phyloP scores from a whole-genome alignment of 148 eudicot species.

The Persicaria maculosa region DNA sequence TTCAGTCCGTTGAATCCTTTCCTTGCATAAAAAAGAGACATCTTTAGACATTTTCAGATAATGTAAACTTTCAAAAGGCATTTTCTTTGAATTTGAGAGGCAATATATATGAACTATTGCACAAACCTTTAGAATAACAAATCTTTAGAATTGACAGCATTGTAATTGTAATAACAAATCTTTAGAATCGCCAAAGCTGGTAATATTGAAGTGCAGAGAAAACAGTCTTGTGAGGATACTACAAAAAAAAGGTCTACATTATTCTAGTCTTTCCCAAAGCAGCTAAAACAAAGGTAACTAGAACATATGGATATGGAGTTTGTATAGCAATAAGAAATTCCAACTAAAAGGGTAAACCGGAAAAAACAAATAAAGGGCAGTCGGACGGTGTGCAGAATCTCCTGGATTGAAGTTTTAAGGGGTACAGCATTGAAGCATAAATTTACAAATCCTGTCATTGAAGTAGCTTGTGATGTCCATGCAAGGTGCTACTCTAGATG shows the following conservation, averaged over 20 bases:
- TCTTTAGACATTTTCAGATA: too few species aligned
- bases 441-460: slow-evolving; percentile 11
- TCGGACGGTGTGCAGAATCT: background rate
- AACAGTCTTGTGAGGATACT: background rate
- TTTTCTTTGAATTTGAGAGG: too few species aligned
- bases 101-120: too few species aligned
- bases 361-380: background rate
- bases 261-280: background rate
- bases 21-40: too few species aligned
- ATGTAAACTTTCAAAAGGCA: too few species aligned
- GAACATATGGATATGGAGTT: background rate
- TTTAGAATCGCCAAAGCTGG: too few species aligned
- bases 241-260: background rate
- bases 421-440: background rate
- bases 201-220: background rate
- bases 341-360: background rate
- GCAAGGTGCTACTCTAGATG: background rate
- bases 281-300: background rate
- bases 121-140: too few species aligned
- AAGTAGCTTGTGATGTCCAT: background rate
- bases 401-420: background rate
- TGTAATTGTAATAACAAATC: too few species aligned
- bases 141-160: too few species aligned
- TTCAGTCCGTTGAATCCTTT: too few species aligned
- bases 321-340: slow-evolving; percentile 1